Percentiles rank a stretch among this genome's conserved stretches.
phyloP scores from a whole-genome alignment of 2,329 filamentous ascomycete species.

The Cladosporium oxysporum region DNA sequence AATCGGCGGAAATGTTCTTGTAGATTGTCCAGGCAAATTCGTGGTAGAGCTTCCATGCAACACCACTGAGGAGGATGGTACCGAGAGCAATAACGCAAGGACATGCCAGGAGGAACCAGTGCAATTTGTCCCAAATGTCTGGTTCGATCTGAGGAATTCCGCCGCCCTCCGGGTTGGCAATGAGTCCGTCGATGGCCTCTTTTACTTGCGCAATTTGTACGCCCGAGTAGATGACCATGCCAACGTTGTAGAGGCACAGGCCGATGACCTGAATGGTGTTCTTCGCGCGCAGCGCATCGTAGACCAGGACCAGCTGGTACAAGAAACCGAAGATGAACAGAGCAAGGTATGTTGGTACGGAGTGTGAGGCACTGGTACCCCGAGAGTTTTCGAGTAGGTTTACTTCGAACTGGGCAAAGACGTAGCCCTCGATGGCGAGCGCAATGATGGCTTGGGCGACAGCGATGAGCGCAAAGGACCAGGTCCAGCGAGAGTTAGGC shows the following conservation, averaged over 20 bases:
- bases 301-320: conserved; percentile 86
- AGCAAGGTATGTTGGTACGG: conserved; percentile 92
- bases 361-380: conserved; percentile 49
- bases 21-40: conserved; percentile 99
- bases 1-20: conserved; percentile 96
- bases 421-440: conserved; percentile 83
- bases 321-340: conserved; percentile 97
- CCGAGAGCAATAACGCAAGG: conserved; percentile 79
- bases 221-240: conserved; percentile 86
- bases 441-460: conserved; percentile 76
- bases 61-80: conserved; percentile 70
- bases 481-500: conserved; percentile 84
- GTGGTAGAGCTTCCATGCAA: conserved; percentile 94
- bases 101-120: conserved; percentile 79
- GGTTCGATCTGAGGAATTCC: conserved; percentile 46
- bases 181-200: conserved; percentile 65
- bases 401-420: conserved; percentile 83
- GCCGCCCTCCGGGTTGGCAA: conserved; percentile 20
- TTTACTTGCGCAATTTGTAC: conserved; percentile 91
- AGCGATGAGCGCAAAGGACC: conserved; percentile 75
- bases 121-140: conserved; percentile 68
- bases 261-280: conserved; percentile 99
- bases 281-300: conserved; percentile 89
- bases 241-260: conserved; percentile 87
- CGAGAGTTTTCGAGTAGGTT: conserved; percentile 44